A percentile compares a stretch with the other conserved stretches of the same genome.
These are phyloP conservation scores for Heliamphora exappendiculata DNA, from an alignment of 148 eudicot genomes.

Conservation along the genomic window DNA sequence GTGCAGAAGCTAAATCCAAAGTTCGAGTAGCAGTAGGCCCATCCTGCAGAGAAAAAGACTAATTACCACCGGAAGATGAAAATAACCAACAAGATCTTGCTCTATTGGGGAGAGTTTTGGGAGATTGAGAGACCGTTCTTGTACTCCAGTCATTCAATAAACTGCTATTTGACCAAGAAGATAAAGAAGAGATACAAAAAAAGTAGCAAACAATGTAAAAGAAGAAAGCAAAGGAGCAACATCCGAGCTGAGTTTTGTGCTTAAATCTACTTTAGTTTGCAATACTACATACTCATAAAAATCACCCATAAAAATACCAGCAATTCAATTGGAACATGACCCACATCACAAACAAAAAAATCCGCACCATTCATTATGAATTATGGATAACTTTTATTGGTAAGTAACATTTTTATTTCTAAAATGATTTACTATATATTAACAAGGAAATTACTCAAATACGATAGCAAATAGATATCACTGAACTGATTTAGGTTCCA, in stretches of 20 bases:
- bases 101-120: not conserved
- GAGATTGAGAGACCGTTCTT: not conserved
- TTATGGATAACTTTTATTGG: too few species aligned
- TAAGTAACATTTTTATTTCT: not conserved
- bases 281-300: too few species aligned
- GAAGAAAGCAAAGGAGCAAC: not conserved
- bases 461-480: not conserved
- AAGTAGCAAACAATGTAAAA: not conserved
- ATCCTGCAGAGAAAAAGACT: slow-evolving; percentile 20
- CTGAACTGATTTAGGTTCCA: slow-evolving; percentile 58
- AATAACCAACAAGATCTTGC: not conserved
- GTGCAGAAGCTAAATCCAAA: slow-evolving; percentile 50
- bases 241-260: not conserved
- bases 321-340: too few species aligned
- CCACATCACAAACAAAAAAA: too few species aligned
- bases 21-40: slow-evolving; percentile 32
- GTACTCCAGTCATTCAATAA: not conserved
- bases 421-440: not conserved
- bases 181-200: not conserved
- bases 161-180: not conserved
- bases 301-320: too few species aligned
- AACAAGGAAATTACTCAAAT: not conserved
- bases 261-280: not conserved
- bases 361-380: too few species aligned
- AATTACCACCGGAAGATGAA: not conserved